phyloP scores from a whole-genome alignment of 441 rosid genomes.

The Pelargonium fulgidum region DNA sequence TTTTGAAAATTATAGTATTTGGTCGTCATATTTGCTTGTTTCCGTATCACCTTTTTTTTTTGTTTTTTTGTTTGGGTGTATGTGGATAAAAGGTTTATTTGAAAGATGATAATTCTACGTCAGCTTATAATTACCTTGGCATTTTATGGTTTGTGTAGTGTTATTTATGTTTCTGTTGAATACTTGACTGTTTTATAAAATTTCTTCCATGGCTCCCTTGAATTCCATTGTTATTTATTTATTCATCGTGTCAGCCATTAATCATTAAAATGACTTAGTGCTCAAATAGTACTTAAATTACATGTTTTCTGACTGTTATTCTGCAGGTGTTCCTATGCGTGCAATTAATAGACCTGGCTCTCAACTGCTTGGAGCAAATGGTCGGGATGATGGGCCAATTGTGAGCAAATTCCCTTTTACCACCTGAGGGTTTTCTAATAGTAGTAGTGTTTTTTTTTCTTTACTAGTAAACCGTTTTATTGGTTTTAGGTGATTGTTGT shows the following conservation, averaged over 20 bases:
- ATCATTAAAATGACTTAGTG: background rate
- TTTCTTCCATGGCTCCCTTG: background rate
- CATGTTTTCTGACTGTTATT: conserved; percentile 15
- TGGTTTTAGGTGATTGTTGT: background rate
- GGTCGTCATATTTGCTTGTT: background rate
- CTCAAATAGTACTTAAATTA: background rate
- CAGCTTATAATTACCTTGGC: background rate
- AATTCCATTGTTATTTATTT: background rate
- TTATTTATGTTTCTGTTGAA: background rate
- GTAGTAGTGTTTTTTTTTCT: too few relatives aligned
- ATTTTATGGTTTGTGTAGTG: background rate
- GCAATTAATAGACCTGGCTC: conserved; percentile 84
- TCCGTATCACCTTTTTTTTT: background rate
- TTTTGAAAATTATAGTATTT: background rate
- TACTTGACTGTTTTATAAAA: background rate
- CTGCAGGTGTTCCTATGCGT: conserved; percentile 57
- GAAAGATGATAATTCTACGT: background rate
- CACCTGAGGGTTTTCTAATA: conserved; percentile 11
- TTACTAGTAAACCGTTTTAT: too few relatives aligned
- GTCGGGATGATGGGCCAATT: conserved; percentile 96
- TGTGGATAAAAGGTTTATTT: background rate
- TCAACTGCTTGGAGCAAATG: conserved; percentile 83
- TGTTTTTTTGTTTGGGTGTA: background rate
- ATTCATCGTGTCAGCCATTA: background rate
- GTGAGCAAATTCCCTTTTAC: conserved; percentile 42